Conservation (phyloP, 352 stramenopile genomes). For the Globisporangium okanoganense region DNA sequence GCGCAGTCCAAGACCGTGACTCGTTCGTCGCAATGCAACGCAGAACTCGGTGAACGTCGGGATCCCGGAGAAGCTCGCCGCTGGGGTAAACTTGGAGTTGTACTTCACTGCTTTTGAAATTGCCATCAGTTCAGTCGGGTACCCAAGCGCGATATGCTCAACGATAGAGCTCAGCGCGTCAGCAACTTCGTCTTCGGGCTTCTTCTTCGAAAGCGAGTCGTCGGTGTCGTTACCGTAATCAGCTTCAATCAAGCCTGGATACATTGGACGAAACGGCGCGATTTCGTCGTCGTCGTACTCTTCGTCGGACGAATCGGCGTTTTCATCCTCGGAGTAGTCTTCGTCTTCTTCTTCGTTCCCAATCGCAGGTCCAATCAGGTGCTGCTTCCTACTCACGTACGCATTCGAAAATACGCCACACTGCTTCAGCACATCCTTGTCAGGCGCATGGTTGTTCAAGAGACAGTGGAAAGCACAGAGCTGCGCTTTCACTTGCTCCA, state of each 20-base stretch:
- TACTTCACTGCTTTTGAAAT: constrained; percentile 38
- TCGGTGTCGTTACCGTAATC: constrained; percentile 36
- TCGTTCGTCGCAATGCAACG: constrained; percentile 57
- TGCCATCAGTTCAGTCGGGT: constrained; percentile 43
- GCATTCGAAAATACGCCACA: constrained; percentile 81
- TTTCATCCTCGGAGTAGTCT: constrained; percentile 75
- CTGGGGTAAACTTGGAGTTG: constrained; percentile 45
- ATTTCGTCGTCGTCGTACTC: constrained; percentile 63
- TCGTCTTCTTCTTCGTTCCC: constrained; percentile 58
- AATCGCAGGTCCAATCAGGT: constrained; percentile 34
- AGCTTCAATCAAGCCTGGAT: constrained; percentile 53
- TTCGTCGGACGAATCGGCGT: constrained; percentile 53
- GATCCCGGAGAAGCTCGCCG: constrained; percentile 39
- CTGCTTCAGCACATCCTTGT: constrained; percentile 84
- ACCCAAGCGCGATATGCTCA: constrained; percentile 80
- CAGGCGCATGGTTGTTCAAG: constrained; percentile 83
- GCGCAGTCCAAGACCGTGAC: constrained; percentile 79
- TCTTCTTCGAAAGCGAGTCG: constrained; percentile 42
- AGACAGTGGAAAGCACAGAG: constrained; percentile 87
- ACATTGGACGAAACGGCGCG: constrained; percentile 37
- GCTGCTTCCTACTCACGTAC: constrained; percentile 73
- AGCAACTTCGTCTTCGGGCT: constrained; percentile 61
- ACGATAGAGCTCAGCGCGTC: constrained; percentile 75
- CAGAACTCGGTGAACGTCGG: constrained; percentile 73
- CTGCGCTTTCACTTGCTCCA: constrained; percentile 85